phyloP scores from a whole-genome alignment of 768 basidiomycete genomes.

The Termitomyces sp. region DNA sequence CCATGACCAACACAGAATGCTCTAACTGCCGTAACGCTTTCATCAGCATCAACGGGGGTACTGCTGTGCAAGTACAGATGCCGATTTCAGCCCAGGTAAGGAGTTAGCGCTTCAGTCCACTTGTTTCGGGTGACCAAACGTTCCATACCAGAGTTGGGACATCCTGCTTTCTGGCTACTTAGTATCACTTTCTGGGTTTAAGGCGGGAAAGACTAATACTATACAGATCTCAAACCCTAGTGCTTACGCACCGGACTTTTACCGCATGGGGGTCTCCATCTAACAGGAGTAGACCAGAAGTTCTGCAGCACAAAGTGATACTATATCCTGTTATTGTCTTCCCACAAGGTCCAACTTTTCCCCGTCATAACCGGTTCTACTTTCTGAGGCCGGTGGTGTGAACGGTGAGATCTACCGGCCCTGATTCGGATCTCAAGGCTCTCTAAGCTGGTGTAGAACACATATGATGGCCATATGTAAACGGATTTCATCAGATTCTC shows the following conservation, averaged over 20 bases:
- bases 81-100: constrained; percentile 42
- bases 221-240: constrained; percentile 38
- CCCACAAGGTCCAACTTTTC: neutral
- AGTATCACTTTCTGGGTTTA: constrained; percentile 37
- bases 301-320: too few species aligned
- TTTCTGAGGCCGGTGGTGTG: neutral
- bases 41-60: constrained; percentile 40
- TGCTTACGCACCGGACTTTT: constrained; percentile 38
- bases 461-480: neutral
- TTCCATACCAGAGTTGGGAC: constrained; percentile 35
- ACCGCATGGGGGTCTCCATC: constrained; percentile 31
- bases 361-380: neutral
- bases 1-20: constrained; percentile 37
- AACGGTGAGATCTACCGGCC: neutral
- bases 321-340: neutral
- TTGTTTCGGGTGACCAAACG: neutral
- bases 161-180: constrained; percentile 35
- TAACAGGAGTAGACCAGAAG: neutral
- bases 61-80: constrained; percentile 38
- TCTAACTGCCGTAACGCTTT: constrained; percentile 45
- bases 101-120: neutral
- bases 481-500: neutral
- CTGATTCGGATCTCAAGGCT: neutral
- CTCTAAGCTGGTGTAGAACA: neutral
- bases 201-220: constrained; percentile 37